Conservation (phyloP, 345 rosid species). For the Limnanthes douglasii region DNA sequence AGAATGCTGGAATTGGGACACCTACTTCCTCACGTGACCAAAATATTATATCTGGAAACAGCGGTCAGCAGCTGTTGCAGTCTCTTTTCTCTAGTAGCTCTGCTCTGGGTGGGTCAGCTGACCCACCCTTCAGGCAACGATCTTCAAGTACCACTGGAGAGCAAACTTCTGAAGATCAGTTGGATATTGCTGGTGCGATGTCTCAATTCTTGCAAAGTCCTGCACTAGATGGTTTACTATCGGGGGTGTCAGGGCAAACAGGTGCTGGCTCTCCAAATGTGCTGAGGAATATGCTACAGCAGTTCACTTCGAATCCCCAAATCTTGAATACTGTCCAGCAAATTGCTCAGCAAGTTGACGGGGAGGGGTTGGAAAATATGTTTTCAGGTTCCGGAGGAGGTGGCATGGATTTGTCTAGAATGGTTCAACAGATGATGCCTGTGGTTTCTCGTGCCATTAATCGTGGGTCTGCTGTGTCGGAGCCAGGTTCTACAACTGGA, state of each 20-base stretch:
- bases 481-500: conserved; percentile 10
- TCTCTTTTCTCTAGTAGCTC: conserved; percentile 43
- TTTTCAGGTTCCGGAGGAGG: conserved; percentile 55
- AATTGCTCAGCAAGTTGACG: conserved; percentile 81
- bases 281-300: conserved; percentile 76
- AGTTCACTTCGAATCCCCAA: conserved; percentile 70
- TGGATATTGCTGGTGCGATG: conserved; percentile 42
- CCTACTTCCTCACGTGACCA: conserved; percentile 21
- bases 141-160: conserved; percentile 12
- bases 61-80: conserved; percentile 49
- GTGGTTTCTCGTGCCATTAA: conserved; percentile 72
- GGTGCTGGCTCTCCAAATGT: conserved; percentile 73
- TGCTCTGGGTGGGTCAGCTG: conserved; percentile 9
- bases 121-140: conserved; percentile 8
- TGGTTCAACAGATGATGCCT: conserved; percentile 96
- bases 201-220: conserved; percentile 63
- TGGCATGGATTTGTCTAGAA: conserved; percentile 59
- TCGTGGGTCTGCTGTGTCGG: conserved; percentile 19
- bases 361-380: conserved; percentile 58
- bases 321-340: conserved; percentile 73
- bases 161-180: conserved; percentile 22
- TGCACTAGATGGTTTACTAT: conserved; percentile 48
- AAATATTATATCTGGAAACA: conserved; percentile 16
- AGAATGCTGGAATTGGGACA: conserved; percentile 21
- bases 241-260: conserved; percentile 57